Conservation (phyloP, 2,329 filamentous ascomycete species). For the Apiospora aurea region DNA sequence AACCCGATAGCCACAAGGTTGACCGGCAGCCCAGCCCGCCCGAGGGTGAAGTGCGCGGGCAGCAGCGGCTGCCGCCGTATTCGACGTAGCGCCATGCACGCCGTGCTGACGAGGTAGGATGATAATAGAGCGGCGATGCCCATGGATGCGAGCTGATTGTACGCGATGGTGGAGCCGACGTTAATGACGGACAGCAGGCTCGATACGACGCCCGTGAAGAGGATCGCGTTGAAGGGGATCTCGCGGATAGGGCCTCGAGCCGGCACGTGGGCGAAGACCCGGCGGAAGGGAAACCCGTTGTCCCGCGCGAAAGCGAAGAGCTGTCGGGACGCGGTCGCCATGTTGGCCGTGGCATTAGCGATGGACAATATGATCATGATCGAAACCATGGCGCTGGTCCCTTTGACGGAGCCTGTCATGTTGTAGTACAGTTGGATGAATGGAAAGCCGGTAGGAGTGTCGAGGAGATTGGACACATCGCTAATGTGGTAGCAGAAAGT, state of each 20-base stretch:
- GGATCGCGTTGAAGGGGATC: conserved; percentile 53
- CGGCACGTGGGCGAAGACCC: conserved; percentile 21
- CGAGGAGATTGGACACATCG: conserved; percentile 40
- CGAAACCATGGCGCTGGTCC: conserved; percentile 54
- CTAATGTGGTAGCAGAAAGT: conserved; percentile 45
- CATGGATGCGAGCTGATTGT: conserved; percentile 61
- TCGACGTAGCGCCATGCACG: conserved; percentile 51
- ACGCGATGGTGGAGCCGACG: conserved; percentile 57
- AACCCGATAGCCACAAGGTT: conserved; percentile 53
- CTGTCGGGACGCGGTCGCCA: conserved; percentile 45
- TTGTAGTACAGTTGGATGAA: conserved; percentile 43
- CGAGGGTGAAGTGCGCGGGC: conserved; percentile 43
- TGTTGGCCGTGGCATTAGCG: conserved; percentile 47
- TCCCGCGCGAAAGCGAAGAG: conserved; percentile 53
- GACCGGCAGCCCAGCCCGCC: conserved; percentile 48
- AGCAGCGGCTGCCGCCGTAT: conserved; percentile 41
- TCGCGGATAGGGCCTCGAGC: conserved; percentile 34
- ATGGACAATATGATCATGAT: conserved; percentile 50
- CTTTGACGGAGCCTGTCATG: conserved; percentile 44
- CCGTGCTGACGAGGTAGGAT: conserved; percentile 58
- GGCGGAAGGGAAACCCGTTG: conserved; percentile 45
- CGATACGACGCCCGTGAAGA: conserved; percentile 55
- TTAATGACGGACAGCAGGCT: conserved; percentile 56
- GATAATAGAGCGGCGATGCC: conserved; percentile 57
- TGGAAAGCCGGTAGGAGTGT: conserved; percentile 40